Conservation (phyloP, 2,329 filamentous ascomycete species). For the Setomelanomma holmii region DNA sequence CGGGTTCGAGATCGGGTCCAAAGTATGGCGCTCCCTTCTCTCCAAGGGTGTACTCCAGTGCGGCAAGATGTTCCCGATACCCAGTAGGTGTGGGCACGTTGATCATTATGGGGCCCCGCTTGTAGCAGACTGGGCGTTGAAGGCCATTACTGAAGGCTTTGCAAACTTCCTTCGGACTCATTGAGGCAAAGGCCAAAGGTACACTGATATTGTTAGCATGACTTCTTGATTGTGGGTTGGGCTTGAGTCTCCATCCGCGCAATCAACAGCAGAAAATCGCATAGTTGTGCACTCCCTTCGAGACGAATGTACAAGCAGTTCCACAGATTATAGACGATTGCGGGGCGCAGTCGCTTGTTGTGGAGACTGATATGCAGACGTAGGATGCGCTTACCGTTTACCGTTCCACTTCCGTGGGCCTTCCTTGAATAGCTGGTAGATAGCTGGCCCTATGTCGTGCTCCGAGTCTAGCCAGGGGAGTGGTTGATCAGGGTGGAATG, state of each 20-base stretch:
- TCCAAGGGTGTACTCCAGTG: slow-evolving; percentile 66
- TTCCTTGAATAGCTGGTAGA: slow-evolving; percentile 95
- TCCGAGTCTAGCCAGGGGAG: slow-evolving; percentile 96
- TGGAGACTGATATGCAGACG: slow-evolving; percentile 27
- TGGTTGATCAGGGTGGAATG: slow-evolving; percentile 87
- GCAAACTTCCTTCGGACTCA: slow-evolving; percentile 85
- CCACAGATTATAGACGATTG: slow-evolving; percentile 28
- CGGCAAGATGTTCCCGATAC: slow-evolving; percentile 85
- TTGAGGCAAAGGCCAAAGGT: slow-evolving; percentile 86
- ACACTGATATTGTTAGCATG: slow-evolving; percentile 63
- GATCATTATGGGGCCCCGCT: slow-evolving; percentile 79
- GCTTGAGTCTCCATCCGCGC: too few relatives aligned
- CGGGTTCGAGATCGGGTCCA: slow-evolving; percentile 63
- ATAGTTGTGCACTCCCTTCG: too few relatives aligned
- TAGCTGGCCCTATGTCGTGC: slow-evolving; percentile 90
- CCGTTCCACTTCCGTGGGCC: slow-evolving; percentile 84
- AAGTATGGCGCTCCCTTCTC: slow-evolving; percentile 68
- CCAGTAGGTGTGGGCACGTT: slow-evolving; percentile 85
- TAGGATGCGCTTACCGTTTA: slow-evolving; percentile 62
- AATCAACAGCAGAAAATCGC: too few relatives aligned
- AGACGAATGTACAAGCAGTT: slow-evolving; percentile 19
- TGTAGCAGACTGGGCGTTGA: slow-evolving; percentile 78
- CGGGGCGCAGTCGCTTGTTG: slow-evolving; percentile 28
- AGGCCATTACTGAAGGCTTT: slow-evolving; percentile 80
- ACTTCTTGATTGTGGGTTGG: slow-evolving; percentile 24